phyloP scores from a whole-genome alignment of 768 basidiomycete genomes.

The Mycena maculata region DNA sequence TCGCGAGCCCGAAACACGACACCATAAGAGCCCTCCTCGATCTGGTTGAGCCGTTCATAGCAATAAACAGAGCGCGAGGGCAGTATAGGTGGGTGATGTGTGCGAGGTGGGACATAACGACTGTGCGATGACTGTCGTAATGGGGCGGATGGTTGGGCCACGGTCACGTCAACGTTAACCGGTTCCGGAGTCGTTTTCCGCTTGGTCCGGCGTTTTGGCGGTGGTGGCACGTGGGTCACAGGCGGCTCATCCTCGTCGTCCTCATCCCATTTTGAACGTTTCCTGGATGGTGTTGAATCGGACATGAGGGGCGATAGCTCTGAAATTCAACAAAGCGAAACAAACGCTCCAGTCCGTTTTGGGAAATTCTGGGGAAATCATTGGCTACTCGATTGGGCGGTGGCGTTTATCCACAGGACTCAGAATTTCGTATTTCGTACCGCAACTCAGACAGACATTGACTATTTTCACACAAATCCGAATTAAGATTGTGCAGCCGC shows the following conservation, averaged over 20 bases:
- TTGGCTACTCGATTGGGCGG: no score
- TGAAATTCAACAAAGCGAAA: not conserved
- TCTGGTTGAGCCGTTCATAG: constrained; percentile 95
- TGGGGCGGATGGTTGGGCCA: constrained; percentile 36
- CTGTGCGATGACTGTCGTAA: constrained; percentile 57
- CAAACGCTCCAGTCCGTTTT: constrained; percentile 14
- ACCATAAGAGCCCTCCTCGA: constrained; percentile 98
- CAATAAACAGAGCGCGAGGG: constrained; percentile 94
- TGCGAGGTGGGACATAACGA: constrained; percentile 79
- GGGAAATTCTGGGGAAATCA: no score
- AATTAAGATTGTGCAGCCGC: no score
- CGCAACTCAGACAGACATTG: no score
- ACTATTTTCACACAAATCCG: no score
- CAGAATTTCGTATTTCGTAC: no score
- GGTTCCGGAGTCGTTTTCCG: constrained; percentile 47
- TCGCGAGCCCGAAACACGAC: constrained; percentile 97
- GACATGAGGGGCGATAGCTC: constrained; percentile 35
- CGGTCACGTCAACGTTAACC: constrained; percentile 36
- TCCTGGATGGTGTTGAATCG: constrained; percentile 69
- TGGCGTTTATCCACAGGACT: no score
- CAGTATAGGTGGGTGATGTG: constrained; percentile 79
- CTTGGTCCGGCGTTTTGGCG: constrained; percentile 68
- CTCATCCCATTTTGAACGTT: constrained; percentile 84
- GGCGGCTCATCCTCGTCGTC: constrained; percentile 50
- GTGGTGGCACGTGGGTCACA: constrained; percentile 52